Conservation (phyloP, 2,329 filamentous ascomycete species). For the Talaromyces pinophilus region DNA sequence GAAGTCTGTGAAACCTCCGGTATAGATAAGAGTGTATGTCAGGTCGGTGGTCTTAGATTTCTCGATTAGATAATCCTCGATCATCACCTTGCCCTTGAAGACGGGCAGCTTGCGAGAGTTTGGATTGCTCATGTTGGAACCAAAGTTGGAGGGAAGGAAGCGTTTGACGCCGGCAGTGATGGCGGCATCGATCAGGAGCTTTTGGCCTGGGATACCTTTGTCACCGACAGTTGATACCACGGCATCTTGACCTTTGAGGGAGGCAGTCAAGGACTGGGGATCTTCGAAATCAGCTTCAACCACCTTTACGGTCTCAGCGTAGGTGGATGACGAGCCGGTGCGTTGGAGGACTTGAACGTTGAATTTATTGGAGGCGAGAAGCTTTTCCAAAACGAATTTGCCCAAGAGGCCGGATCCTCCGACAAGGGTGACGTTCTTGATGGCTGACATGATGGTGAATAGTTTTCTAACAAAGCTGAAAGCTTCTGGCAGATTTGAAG, state of each 20-base stretch:
- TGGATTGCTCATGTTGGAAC: conserved; percentile 21
- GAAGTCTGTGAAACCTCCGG: conserved; percentile 16
- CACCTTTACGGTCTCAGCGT: conserved; percentile 44
- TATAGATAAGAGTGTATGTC: conserved; percentile 17
- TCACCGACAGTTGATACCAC: conserved; percentile 28
- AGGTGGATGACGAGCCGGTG: conserved; percentile 41
- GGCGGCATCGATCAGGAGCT: conserved; percentile 59
- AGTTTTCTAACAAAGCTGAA: neutral
- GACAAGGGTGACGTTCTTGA: conserved; percentile 22
- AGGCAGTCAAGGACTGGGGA: conserved; percentile 30
- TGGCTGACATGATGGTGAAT: conserved; percentile 15
- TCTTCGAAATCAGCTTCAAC: conserved; percentile 53
- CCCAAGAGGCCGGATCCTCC: conserved; percentile 19
- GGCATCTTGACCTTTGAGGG: conserved; percentile 27
- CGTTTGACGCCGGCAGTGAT: conserved; percentile 61
- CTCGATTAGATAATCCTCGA: conserved; percentile 17
- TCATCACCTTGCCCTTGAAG: conserved; percentile 1
- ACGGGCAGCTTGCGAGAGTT: conserved; percentile 14
- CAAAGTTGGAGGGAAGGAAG: conserved; percentile 22
- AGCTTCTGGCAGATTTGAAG: no score
- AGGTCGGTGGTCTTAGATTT: conserved; percentile 19
- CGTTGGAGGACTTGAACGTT: conserved; percentile 60
- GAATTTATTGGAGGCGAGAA: conserved; percentile 49
- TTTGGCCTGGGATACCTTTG: conserved; percentile 45
- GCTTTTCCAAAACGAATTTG: conserved; percentile 39